phyloP scores from a whole-genome alignment of 2,329 filamentous ascomycete genomes.

The Colletotrichum navitas region DNA sequence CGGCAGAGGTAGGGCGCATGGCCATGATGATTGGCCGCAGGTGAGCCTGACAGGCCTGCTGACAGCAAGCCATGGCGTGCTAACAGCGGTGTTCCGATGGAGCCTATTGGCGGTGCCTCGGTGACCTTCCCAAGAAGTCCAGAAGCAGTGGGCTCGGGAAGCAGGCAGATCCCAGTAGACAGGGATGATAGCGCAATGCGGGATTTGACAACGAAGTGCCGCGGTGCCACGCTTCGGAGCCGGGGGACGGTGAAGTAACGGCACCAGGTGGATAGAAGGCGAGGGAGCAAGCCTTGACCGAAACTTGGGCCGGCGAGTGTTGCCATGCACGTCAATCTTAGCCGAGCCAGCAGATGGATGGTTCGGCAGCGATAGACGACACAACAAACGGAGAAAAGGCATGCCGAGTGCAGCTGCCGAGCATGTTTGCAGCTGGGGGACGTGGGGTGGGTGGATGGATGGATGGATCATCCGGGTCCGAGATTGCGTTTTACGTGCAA shows the following conservation, averaged over 20 bases:
- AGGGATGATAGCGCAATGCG: slow-evolving; percentile 42
- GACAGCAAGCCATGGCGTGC: slow-evolving; percentile 31
- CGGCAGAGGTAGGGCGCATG: slow-evolving; percentile 2
- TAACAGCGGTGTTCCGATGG: slow-evolving; percentile 37
- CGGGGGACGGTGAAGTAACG: slow-evolving; percentile 2
- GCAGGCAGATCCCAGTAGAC: slow-evolving; percentile 27
- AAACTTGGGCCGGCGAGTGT: slow-evolving; percentile 15
- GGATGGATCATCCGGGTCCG: neutral
- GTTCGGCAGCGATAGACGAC: slow-evolving; percentile 1
- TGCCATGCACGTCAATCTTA: slow-evolving; percentile 30
- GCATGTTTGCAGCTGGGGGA: neutral
- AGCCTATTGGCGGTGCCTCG: slow-evolving; percentile 31
- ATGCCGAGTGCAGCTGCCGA: neutral
- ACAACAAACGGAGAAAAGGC: neutral
- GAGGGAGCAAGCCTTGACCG: slow-evolving; percentile 25
- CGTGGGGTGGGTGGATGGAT: neutral
- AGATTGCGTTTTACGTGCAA: neutral
- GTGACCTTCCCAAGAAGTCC: neutral
- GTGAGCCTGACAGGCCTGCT: slow-evolving; percentile 18
- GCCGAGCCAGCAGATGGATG: slow-evolving; percentile 25
- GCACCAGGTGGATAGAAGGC: slow-evolving; percentile 22
- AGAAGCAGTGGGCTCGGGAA: slow-evolving; percentile 12
- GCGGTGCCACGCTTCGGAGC: slow-evolving; percentile 30
- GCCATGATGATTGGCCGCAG: slow-evolving; percentile 22
- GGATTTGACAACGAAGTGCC: slow-evolving; percentile 35